Base-by-base conservation (phyloP, 2,329 filamentous ascomycete species). In the Neofusicoccum sp. region DNA sequence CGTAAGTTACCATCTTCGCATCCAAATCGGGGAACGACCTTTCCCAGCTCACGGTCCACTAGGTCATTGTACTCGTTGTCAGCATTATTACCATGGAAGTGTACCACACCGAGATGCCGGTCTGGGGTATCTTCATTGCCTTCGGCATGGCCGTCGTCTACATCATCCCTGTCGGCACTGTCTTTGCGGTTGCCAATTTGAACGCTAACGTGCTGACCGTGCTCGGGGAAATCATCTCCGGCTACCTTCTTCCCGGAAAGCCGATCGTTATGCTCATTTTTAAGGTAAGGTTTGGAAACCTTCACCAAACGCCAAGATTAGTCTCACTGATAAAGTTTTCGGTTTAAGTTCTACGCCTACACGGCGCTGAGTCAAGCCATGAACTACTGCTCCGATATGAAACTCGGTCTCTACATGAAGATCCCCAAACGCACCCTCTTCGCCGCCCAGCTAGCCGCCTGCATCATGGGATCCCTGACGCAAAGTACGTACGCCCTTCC, bases 141-240 rank as follows among this genome's bases (percentile, higher is more conserved):
- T 62, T 62, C 7, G 50, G 49, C 12, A 62, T 62, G 49, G 61
- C 61, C 16, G 41, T 48, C 4, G 22, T 62, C 7, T 62, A 62
- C 61, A 56, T 62, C 43, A 56, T 62, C 33, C 61, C 61, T 12
- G 61, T 62, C 11, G 61, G 61, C 39, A 56, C 50, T 7, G 61
- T 62, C 43, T 62, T 48, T 34, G 61, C 61, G 14, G 50, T 62
- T n/a, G 61, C 61, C 2, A 62, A 62, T 12, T 50, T 62, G 12
- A 62, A 62, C 34, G 49, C 61, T 50, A 62, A 62, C 43, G 61
- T 62, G 4, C 29, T 62, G 34, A 92, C 92, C 67, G 87, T 92
- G 14, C 67, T 73, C 39, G 69, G 67, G 14, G 69, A 71, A 39
- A 71, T 74, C 68, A 83, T 92, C 65, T 84, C 89, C 64, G 89